Conservation (phyloP, 1,284 basidiomycete genomes). For the Schizophyllum amplum region DNA sequence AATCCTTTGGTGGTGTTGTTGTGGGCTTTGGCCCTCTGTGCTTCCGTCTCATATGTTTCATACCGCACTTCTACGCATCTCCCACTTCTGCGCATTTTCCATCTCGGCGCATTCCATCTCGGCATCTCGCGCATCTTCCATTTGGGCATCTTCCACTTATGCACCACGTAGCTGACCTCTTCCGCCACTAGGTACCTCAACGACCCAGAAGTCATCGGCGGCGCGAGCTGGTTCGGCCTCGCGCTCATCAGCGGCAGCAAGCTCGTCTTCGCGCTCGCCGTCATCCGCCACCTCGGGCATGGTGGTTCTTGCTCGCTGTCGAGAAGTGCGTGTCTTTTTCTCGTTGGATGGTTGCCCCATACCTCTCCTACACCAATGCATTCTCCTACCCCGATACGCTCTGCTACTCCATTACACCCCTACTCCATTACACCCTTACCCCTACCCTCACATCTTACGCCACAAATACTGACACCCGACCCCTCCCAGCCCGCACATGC, state of each 20-base stretch:
- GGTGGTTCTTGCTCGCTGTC: conserved; percentile 87
- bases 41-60: background rate
- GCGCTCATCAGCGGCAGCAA: conserved; percentile 87
- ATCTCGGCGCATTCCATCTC: no score
- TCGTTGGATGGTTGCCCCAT: no score
- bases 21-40: conserved; percentile 25
- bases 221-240: conserved; percentile 91
- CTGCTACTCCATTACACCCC: no score
- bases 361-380: no score
- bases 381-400: no score
- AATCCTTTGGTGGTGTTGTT: no score
- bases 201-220: conserved; percentile 95
- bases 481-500: conserved; percentile 92
- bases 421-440: no score
- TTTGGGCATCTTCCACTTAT: conserved; percentile 24
- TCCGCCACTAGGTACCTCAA: no score
- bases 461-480: conserved; percentile 3
- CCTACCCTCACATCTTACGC: no score
- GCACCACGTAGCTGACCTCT: no score
- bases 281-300: conserved; percentile 77
- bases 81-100: background rate
- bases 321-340: conserved; percentile 90
- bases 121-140: no score
- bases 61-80: background rate
- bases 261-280: conserved; percentile 77